A percentile compares a stretch with the other conserved stretches of the same genome.
phyloP scores from a whole-genome alignment of 2,329 filamentous ascomycete genomes.

The Hypoxylon rubiginosum region DNA sequence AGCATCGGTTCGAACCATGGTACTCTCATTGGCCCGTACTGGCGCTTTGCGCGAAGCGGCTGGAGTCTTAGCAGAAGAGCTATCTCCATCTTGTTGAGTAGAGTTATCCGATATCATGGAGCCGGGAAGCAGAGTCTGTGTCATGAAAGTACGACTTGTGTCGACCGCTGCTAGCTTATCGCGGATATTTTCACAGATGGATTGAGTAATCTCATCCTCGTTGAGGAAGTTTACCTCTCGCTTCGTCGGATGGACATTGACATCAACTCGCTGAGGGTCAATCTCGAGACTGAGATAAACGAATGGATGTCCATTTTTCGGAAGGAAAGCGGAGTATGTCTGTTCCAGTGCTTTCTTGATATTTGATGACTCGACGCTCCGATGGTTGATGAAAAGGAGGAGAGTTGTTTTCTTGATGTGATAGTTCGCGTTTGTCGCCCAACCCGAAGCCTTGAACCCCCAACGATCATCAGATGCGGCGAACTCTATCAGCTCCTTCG shows the following conservation, averaged over 20 bases:
- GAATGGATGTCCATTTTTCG: conserved; percentile 95
- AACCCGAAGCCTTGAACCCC: conserved; percentile 85
- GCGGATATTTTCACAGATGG: conserved; percentile 84
- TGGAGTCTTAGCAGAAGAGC: conserved; percentile 52
- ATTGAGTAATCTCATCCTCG: conserved; percentile 94
- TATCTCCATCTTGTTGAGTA: conserved; percentile 48
- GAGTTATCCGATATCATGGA: conserved; percentile 56
- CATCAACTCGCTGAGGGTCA: conserved; percentile 91
- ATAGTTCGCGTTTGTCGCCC: conserved; percentile 94
- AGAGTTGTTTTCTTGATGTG: conserved; percentile 90
- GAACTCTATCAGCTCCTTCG: conserved; percentile 88
- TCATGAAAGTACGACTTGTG: conserved; percentile 93
- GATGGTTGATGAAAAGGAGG: conserved; percentile 95
- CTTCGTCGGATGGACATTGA: conserved; percentile 98
- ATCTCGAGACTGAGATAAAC: conserved; percentile 93
- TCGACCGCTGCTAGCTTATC: conserved; percentile 87
- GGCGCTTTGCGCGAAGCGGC: conserved; percentile 56
- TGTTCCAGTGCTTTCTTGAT: conserved; percentile 94
- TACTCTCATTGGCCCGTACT: conserved; percentile 82
- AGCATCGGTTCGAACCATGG: conserved; percentile 89
- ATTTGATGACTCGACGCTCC: conserved; percentile 88
- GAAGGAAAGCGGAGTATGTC: conserved; percentile 86
- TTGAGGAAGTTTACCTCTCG: conserved; percentile 97
- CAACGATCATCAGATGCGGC: conserved; percentile 79
- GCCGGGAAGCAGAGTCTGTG: conserved; percentile 88